These are phyloP conservation scores for Leccinum rimulosum DNA, from an alignment of 768 basidiomycete species.

Conservation along the genomic window DNA sequence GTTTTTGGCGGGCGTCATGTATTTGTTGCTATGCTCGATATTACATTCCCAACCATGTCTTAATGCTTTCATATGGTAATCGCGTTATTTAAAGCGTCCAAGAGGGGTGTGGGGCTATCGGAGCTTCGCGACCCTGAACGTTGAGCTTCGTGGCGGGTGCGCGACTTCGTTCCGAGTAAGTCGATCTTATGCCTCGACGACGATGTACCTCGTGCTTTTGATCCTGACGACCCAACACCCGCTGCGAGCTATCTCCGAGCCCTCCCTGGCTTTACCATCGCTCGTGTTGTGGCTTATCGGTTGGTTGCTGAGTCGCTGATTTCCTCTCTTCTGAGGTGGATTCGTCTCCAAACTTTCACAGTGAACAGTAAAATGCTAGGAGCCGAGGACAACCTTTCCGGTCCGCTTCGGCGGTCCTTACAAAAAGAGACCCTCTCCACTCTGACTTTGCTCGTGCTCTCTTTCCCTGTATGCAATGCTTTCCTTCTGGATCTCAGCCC, in stretches of 20 bases:
- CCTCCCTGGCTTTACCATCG: conserved; percentile 3
- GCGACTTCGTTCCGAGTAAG: conserved; percentile 7
- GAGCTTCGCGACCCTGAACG: conserved; percentile 7
- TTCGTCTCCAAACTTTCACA: conserved; percentile 15
- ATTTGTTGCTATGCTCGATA: conserved; percentile 35
- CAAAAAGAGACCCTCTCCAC: conserved; percentile 15
- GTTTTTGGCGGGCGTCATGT: conserved; percentile 31
- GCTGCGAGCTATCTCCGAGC: conserved; percentile 9
- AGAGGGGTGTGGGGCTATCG: conserved; percentile 8
- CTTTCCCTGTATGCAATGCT: conserved; percentile 1
- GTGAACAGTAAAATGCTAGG: conserved; percentile 4
- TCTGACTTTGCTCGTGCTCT: neutral
- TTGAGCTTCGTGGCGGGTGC: conserved; percentile 7
- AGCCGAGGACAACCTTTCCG: conserved; percentile 14
- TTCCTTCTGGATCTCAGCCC: neutral
- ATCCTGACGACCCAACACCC: conserved; percentile 5
- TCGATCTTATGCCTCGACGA: conserved; percentile 8
- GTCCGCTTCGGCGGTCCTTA: conserved; percentile 11
- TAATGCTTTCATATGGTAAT: conserved; percentile 39
- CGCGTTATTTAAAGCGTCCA: conserved; percentile 24
- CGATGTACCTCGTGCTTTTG: neutral
- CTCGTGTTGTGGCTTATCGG: conserved; percentile 11
- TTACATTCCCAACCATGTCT: conserved; percentile 32
- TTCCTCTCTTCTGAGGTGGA: conserved; percentile 6
- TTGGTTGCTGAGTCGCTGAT: conserved; percentile 5